Evolutionary conservation across 306 rosid species (phyloP), one percentile per base, ranked within the genome.

Genomic region (Delonix regia): DNA sequence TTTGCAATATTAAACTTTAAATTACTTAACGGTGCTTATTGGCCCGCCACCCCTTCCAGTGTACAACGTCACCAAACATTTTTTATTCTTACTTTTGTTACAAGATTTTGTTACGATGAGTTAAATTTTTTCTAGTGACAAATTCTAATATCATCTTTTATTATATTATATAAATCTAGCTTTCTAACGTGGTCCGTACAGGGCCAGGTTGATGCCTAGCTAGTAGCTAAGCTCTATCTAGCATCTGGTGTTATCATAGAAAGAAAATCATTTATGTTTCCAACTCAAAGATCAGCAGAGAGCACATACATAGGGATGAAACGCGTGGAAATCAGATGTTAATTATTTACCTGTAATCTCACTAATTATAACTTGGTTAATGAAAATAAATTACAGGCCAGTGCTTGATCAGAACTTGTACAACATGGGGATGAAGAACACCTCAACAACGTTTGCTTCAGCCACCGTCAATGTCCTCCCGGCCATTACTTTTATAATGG

Each of bases 381-480:
- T 69, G 62, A 67, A 74, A 60, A 59, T 19, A 59, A 71, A 62
- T 18, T 63, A 47, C 97, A 96, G 99, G 88, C 99, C 99, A 30
- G 99, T 96, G 63, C 93, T 96, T 13, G 99, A 96, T 83, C 99
- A 96, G 79, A 96, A 96, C 74, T 69, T 91, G 47, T 96, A 93
- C 86, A 88, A 89, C 83, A 60, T 96, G 94, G 99, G 99, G 8
- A 89, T 96, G 96, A 87, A 93, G 82, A 52, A 71, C 86, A 93
- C 99, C 62, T 88, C 99, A 28, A 97, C 99, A 82, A 96, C 99
- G 49, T 96, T 91, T 85, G 88, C 97, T 47, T 87, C 99, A 5
- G 97, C 97, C 57, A 78, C 78, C 3, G 77, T 91, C 66, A 96
- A 96, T 57, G 84, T 93, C 68, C 94, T 96, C 48, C 99, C 99